Conservation (phyloP, 495 filamentous ascomycete genomes). For the Podospora appendiculata region DNA sequence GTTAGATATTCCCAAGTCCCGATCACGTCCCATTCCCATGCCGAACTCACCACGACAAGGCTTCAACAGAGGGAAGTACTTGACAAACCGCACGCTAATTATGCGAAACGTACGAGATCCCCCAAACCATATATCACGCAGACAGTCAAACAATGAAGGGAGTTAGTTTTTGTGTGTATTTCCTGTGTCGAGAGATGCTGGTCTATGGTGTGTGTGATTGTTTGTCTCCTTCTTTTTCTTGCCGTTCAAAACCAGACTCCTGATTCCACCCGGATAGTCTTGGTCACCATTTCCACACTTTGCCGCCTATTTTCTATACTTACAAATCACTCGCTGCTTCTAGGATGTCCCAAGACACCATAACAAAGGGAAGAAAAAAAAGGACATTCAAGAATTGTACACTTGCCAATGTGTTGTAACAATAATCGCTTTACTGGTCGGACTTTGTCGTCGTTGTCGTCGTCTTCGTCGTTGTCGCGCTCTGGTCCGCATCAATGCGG, state of each 20-base stretch:
- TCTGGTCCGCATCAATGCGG: conserved; percentile 10
- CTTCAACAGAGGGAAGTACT: too few species aligned
- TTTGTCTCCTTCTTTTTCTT: neutral
- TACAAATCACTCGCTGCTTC: conserved; percentile 3
- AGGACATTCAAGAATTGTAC: neutral
- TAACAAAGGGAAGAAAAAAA: neutral
- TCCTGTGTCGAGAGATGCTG: neutral
- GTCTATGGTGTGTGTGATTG: neutral
- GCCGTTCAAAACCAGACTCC: neutral
- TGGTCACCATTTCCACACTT: neutral
- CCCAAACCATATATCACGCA: too few species aligned
- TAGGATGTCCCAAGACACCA: conserved; percentile 2
- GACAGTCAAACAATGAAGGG: neutral
- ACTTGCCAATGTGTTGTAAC: neutral
- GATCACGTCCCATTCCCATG: too few species aligned
- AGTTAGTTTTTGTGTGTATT: neutral
- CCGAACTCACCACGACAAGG: too few species aligned
- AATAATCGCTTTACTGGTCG: neutral
- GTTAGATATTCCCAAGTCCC: too few species aligned
- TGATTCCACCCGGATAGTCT: neutral
- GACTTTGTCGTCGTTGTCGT: neutral
- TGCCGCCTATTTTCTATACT: neutral
- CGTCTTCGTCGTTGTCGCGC: conserved; percentile 14
- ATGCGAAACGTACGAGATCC: too few species aligned
- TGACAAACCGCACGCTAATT: too few species aligned